Percentiles rank a stretch among this genome's conserved stretches.
Evolutionary conservation across 257 asterid species (phyloP).

Genomic region (Solanum tarapatanum): DNA sequence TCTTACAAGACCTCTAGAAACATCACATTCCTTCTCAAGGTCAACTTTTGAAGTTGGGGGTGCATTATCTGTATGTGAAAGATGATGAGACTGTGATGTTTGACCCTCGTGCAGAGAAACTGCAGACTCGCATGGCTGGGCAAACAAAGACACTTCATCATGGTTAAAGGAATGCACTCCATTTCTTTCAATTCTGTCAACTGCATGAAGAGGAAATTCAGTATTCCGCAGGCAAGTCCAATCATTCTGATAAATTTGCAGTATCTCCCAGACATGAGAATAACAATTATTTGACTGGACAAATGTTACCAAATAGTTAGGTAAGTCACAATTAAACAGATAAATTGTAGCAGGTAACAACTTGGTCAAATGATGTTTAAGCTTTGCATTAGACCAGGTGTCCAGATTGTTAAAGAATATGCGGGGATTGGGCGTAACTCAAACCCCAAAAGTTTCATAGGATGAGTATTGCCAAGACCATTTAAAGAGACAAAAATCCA

Average conservation of each 20-base stretch:
- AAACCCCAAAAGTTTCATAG: not conserved
- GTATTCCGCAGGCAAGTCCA: constrained; percentile 4
- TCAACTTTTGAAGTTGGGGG: constrained; percentile 19
- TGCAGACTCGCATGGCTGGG: constrained; percentile 17
- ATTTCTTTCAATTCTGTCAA: constrained; percentile 12
- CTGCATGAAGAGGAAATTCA: constrained; percentile 16
- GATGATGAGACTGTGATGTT: constrained; percentile 1
- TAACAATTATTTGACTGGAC: not conserved
- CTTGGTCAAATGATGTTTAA: not conserved
- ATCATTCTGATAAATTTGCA: not conserved
- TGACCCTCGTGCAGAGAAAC: constrained; percentile 12
- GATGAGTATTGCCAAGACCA: not conserved
- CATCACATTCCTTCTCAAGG: constrained; percentile 31
- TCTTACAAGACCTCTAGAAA: constrained; percentile 27
- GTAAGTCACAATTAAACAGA: not conserved
- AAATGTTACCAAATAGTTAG: not conserved
- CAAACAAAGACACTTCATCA: constrained; percentile 11
- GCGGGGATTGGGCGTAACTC: not conserved
- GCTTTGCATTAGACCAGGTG: not conserved
- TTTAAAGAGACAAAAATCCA: not conserved
- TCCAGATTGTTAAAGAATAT: not conserved
- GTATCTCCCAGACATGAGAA: not conserved
- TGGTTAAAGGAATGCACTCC: constrained; percentile 10
- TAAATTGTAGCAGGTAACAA: not conserved
- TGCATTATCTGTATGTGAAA: constrained; percentile 15